Base-by-base conservation (phyloP, 2,329 filamentous ascomycete species). In the Bretziella fagacearum region DNA sequence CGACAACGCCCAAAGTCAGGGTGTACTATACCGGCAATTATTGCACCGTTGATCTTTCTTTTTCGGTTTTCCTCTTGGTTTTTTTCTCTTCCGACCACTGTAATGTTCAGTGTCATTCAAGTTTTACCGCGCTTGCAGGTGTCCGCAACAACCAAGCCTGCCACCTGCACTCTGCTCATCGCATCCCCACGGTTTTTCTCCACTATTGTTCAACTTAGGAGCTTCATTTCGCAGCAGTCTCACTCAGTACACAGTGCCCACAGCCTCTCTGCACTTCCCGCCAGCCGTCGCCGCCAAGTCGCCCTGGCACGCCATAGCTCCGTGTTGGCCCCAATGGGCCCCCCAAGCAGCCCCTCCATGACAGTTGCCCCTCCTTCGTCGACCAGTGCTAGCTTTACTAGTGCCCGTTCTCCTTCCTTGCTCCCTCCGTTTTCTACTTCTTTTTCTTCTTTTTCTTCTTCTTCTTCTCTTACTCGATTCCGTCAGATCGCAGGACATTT, bases 401-500 rank as follows among this genome's bases (percentile, higher is more conserved):
- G 26, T 44, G 22, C 15, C 22, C 39, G 30, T 44, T 37, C 41
- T 29, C 23, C 40, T 44, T 30, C 18, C 27, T 40, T 25, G 42
- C 25, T 35, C 8, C 32, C 45, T 41, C 25, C 40, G 10, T 22
- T 27, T 40, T 39, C 33, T 23, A 15, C 17, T 35, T 50, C 47
- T 32, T 27, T 44, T 17, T 32, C 27, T 20, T 39, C 35, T 44
- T 41, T 52, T 36, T 48, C 52, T 47, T 30, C 46, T 25, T 45
- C 36, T 27, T 36, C 49, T 44, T 27, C 44, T 22, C 27, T 51
- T n/a, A 44, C 40, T 36, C 49, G 49, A 47, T 43, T 47, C 49
- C 40, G 27, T 23, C 49, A 51, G 49, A 47, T 51, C 42, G 49
- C 49, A 47, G 41, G 45, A 32, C 49, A 51, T 25, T 40, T 51